Evolutionary conservation across 2,329 filamentous ascomycete genomes (phyloP), one percentile per base, ranked within the genome.

Genomic region (Trichoderma arundinaceum): DNA sequence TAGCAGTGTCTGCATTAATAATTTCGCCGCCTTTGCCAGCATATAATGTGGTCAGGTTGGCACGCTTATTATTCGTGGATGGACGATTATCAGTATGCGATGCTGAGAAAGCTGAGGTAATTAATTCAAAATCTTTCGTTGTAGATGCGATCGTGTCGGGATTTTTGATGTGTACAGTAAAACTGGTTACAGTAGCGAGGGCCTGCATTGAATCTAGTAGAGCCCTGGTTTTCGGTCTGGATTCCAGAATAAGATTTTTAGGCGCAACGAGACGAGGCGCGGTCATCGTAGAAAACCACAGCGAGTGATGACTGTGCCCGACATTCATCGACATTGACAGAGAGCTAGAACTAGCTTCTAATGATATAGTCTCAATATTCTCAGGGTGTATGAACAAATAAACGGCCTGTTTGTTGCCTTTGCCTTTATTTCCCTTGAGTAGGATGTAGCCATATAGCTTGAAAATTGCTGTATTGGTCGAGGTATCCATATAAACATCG

Each of bases 321-420:
- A 28, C 17, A 5, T 22, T 48, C 4, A 10, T 48, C 12, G 5
- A 3, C 9, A 17, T 15, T 59, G 28, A 48, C 7, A 28, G 17
- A 9, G 28, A 6, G n/a, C 22, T 15, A 48, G 22, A 28, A 5
- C 3, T 6, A 32, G 17, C 48, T 15, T 60, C 33, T 7, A 32
- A 38, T 22, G 57, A 15, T 7, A 60, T 60, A 35, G 17, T 9
- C 13, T n/a, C 17, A 3, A 60, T 13, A 19, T 2, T 51, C 22
- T 60, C 57, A 5, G 57, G 57, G 32, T 60, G 19, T 49, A 60
- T 41, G 15, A 49, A 60, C 4, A 60, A 39, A 19, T 51, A 60
- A 41, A 60, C 28, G 13, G 57, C 33, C 7, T 39, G 57, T 13
- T 60, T 49, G 35, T n/a, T 39, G 44, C 35, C 22, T 41, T 60